Evolutionary conservation across 2,329 filamentous ascomycete genomes (phyloP), one percentile per base, ranked within the genome.

Genomic region (Monilinia fructigena): DNA sequence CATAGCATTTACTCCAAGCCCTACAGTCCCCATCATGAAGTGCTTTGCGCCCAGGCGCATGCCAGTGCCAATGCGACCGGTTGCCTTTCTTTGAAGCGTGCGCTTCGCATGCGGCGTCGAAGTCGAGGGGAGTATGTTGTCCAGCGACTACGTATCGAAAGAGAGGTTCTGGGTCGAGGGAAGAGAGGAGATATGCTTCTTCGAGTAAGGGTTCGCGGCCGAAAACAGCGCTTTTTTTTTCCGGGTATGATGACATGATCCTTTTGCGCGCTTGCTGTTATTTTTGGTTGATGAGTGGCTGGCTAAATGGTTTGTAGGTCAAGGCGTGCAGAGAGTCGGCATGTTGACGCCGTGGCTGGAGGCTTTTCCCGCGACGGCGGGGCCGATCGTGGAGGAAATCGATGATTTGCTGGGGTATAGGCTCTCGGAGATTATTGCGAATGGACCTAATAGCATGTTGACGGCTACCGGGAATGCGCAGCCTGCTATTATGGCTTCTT

Each of bases 401-500:
- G 92, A 98, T 79, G 81, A 87, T 53, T 85, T 86, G 35, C 84
- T 96, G 73, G 85, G 89, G 72, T 87, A 89, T 74, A 88, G 88
- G 69, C 84, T 98, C 66, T 93, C 91, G 50, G 82, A 83, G 35
- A 83, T 94, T 67, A 97, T 97, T 72, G 87, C 89, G 68, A 82
- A 91, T 38, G 93, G 94, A 0, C 91, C 94, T 1, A 91, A 90
- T 72, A 87, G 86, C 66, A 80, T 83, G 62, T 86, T 98, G 66
- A 96, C 91, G 52, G 85, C 86, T 66, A 97, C 94, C 5, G 86
- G 90, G 70, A 93, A 96, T 76, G 91, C 94, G 4, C 94, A 98
- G 78, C 94, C 94, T 1, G 93, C 94, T 73, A 97, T 97, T 78
- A 96, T 98, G 92, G 92, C 93, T 18, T 95, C 92, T 4, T 96